Base-by-base conservation (phyloP, 768 basidiomycete species). In the Xanthoconium purpureum region DNA sequence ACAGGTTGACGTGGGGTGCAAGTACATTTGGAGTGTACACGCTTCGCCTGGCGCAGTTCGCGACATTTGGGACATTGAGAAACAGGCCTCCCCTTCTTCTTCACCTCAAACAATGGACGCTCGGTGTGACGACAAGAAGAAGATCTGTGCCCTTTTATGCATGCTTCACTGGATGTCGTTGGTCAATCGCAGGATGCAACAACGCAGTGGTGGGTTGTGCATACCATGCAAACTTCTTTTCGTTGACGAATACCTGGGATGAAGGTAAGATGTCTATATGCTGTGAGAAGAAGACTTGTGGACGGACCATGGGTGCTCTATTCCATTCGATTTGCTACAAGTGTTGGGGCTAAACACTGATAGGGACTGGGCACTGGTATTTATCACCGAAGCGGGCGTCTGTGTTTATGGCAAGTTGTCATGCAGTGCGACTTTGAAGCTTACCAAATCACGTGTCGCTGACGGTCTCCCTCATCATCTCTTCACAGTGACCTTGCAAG, bases 121-220 rank as follows among this genome's bases (percentile, higher is more conserved):
- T 93, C 90, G 32, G 84, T 84, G 68, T 97, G 94, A 47, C 82
- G 81, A 70, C 94, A 97, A 14, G 84, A 84, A 3, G 92, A 93
- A 13, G 94, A 94, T 51, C 94, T 85, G 66, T 97, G 94, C 0
- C 94, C 94, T 74, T 94, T 94, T 69, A 95, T 94, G 72, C 94
- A 97, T 13, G 91, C 88, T 76, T 89, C 89, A 72, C 94, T 94
- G 64, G 20, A 35, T 48, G 39, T 36, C 17, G 33, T 20, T 49
- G 37, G 60, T 63, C 28, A 71, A 60, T 49, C 55, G 47, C 29
- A 24, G 33, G 32, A 59, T 45, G 37, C 35, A 30, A 20, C 13
- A 15, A 32, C 24, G 42, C 39, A 35, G 29, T 39, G 35, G 52
- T 6, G 30, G 55, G 33, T 38, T 42, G n/a, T 47, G 68, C 76